Conservation (phyloP, 805 yeast genomes). For the Wickerhamiella dianesei region DNA sequence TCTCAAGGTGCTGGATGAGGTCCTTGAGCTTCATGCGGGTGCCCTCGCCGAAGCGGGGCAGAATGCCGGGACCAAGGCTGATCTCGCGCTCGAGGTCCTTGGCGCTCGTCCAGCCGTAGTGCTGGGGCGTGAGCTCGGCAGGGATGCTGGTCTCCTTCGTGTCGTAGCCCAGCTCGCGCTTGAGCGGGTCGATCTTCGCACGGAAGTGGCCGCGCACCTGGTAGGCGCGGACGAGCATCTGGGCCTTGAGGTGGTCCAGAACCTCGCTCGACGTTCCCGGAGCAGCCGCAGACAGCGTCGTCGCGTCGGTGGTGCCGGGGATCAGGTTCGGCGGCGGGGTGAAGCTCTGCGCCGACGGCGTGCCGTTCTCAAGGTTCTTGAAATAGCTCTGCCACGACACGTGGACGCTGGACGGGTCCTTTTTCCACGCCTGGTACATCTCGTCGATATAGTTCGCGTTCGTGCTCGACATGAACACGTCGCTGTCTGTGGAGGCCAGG, state of each 20-base stretch:
- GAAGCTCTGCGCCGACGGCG: slow-evolving; percentile 61
- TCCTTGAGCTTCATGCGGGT: slow-evolving; percentile 60
- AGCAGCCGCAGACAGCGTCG: slow-evolving; percentile 29
- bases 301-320: slow-evolving; percentile 32
- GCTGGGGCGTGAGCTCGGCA: slow-evolving; percentile 77
- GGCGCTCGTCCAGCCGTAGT: slow-evolving; percentile 79
- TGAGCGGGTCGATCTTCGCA: slow-evolving; percentile 93
- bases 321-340: slow-evolving; percentile 83
- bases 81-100: slow-evolving; percentile 65
- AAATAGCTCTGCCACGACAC: slow-evolving; percentile 93
- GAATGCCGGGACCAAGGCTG: slow-evolving; percentile 92
- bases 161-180: slow-evolving; percentile 69
- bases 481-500: slow-evolving; percentile 28
- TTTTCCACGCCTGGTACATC: slow-evolving; percentile 90
- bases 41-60: slow-evolving; percentile 73
- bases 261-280: slow-evolving; percentile 18
- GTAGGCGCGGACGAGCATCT: slow-evolving; percentile 91
- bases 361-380: slow-evolving; percentile 67
- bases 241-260: slow-evolving; percentile 76
- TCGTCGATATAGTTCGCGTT: slow-evolving; percentile 92
- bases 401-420: slow-evolving; percentile 85
- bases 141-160: slow-evolving; percentile 34
- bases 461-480: slow-evolving; percentile 68
- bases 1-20: slow-evolving; percentile 64
- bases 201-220: slow-evolving; percentile 97